Conservation (phyloP, 352 stramenopile genomes). For the Phytopythium boreale region DNA sequence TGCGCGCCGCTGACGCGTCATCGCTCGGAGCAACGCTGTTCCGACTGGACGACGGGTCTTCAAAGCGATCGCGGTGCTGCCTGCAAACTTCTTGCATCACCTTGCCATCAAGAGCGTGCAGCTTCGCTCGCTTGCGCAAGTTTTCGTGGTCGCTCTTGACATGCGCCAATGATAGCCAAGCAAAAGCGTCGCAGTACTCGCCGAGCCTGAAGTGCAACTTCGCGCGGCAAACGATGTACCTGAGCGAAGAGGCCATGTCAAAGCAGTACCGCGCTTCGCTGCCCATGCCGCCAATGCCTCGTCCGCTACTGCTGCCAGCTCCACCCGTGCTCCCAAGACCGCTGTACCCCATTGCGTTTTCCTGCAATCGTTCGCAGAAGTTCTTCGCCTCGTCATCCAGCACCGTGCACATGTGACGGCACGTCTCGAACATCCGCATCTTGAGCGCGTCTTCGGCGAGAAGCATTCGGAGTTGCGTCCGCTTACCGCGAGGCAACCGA, state of each 20-base stretch:
- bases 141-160: slow-evolving; percentile 79
- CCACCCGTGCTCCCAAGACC: slow-evolving; percentile 37
- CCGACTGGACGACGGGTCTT: neutral
- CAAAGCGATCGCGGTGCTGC: slow-evolving; percentile 47
- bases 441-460: slow-evolving; percentile 76
- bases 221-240: slow-evolving; percentile 65
- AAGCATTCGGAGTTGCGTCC: slow-evolving; percentile 74
- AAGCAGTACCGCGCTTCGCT: slow-evolving; percentile 79
- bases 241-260: slow-evolving; percentile 74
- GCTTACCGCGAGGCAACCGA: slow-evolving; percentile 71
- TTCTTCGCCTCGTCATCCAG: slow-evolving; percentile 74
- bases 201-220: slow-evolving; percentile 59
- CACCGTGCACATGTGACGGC: slow-evolving; percentile 64
- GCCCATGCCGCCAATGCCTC: slow-evolving; percentile 65
- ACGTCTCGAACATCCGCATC: slow-evolving; percentile 70
- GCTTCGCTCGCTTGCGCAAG: slow-evolving; percentile 55
- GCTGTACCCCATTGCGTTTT: slow-evolving; percentile 62
- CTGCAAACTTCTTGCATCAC: slow-evolving; percentile 49
- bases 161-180: slow-evolving; percentile 73
- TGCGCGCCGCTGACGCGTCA: slow-evolving; percentile 26
- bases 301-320: slow-evolving; percentile 56
- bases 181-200: slow-evolving; percentile 55
- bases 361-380: slow-evolving; percentile 70
- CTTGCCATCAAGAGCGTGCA: slow-evolving; percentile 66
- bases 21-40: neutral